Evolutionary conservation across 192 early-diverging fungal species (phyloP).

Genomic region (Gigaspora rosea): DNA sequence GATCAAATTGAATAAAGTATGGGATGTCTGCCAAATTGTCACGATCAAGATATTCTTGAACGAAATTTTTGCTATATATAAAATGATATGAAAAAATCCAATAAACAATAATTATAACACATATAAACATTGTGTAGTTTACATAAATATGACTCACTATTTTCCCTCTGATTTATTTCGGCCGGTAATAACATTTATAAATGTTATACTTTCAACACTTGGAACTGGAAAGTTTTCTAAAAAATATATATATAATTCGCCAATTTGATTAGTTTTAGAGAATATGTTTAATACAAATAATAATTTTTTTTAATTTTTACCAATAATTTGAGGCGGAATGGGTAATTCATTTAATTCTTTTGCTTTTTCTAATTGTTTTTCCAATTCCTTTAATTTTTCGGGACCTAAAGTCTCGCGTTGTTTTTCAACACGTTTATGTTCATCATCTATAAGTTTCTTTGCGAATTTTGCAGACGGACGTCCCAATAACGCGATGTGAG

Average conservation of each 20-base stretch:
- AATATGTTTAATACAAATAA: not conserved
- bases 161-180: slow-evolving; percentile 40
- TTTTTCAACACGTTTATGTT: slow-evolving; percentile 52
- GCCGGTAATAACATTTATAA: slow-evolving; percentile 53
- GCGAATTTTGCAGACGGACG: slow-evolving; percentile 60
- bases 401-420: slow-evolving; percentile 50
- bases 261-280: not conserved
- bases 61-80: slow-evolving; percentile 42
- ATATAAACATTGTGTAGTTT: not conserved
- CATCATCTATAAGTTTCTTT: slow-evolving; percentile 48
- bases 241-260: not conserved
- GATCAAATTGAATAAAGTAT: slow-evolving; percentile 58
- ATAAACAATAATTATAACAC: not conserved
- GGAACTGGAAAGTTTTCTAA: slow-evolving; percentile 55
- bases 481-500: slow-evolving; percentile 50
- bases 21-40: slow-evolving; percentile 48
- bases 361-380: slow-evolving; percentile 50
- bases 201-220: slow-evolving; percentile 50
- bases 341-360: slow-evolving; percentile 53
- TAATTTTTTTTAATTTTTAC: slow-evolving; percentile 8
- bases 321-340: slow-evolving; percentile 55
- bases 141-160: slow-evolving; percentile 43
- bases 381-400: slow-evolving; percentile 48
- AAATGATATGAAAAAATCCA: not conserved
- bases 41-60: slow-evolving; percentile 52